Base-by-base conservation (phyloP, 768 basidiomycete genomes). In the Podaxis sp. region DNA sequence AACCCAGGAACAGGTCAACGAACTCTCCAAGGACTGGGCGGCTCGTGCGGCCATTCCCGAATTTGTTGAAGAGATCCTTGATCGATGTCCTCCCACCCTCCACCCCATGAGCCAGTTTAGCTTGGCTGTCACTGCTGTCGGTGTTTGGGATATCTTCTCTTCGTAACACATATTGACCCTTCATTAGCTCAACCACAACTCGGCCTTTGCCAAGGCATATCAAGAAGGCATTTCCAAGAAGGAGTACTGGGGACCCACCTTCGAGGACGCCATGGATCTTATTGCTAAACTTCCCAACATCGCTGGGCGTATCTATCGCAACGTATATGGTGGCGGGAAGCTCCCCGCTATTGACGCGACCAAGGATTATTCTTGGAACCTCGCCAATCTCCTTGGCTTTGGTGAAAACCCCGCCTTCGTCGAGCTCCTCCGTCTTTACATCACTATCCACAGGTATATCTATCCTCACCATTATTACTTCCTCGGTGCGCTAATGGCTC, bases 61-160 rank as follows among this genome's bases (percentile, higher is more conserved):
- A 64, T 96, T 96, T 69, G 91, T 99, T n/a, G 95, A 98, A 77
- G 95, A 97, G 71, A 85, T 97, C 69, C 85, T 99, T 56, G 96
- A 99, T 80, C 79, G 95, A 75, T 94, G 92, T 77, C 92, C 92
- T 20, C 88, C 91, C 56, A 96, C 95, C 15, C 85, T 99, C 50
- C 96, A 99, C 76, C 96, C 96, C 66, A 99, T 99, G 96, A 95
- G 91, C 76, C 96, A 99, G 79, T 97, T 99, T 80, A 91, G 90
- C 74, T 80, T 97, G 72, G 96, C 96, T 63, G 93, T 96, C 68
- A 98, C 96, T 67, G 95, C 96, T 33, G 90, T 91, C 73, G 49
- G 85, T 77, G 13, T 36, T 12, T 53, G 38, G 41, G 17, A 56
- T 0, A 33, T 54, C 33, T 50, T 62, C 11, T 30, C 36, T 30